phyloP scores from a whole-genome alignment of 2,329 filamentous ascomycete genomes.

The Beauveria brongniartii region DNA sequence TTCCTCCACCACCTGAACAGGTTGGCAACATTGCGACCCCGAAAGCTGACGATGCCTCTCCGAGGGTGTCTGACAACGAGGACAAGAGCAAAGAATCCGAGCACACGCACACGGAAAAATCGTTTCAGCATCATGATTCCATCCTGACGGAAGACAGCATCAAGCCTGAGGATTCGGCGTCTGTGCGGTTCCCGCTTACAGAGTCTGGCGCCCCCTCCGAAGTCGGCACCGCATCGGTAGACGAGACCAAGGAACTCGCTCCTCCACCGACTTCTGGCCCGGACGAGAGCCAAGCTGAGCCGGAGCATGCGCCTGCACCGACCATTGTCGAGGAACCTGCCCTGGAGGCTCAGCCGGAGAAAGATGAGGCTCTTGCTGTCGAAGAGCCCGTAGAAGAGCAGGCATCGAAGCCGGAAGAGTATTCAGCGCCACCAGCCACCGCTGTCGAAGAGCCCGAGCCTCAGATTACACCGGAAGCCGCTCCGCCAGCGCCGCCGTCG shows the following conservation, averaged over 20 bases:
- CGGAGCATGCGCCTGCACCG: slow-evolving; percentile 6
- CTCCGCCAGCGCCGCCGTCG: background rate
- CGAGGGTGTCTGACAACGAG: slow-evolving; percentile 19
- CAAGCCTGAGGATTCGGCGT: slow-evolving; percentile 31
- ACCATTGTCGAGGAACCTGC: background rate
- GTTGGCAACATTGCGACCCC: slow-evolving; percentile 32
- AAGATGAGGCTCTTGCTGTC: background rate
- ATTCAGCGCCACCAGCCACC: background rate
- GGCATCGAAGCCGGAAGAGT: background rate
- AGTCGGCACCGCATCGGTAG: slow-evolving; percentile 17
- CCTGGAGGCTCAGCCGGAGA: background rate
- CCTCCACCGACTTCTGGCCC: background rate
- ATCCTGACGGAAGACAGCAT: slow-evolving; percentile 30
- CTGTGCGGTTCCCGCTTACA: slow-evolving; percentile 21
- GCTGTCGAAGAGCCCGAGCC: background rate
- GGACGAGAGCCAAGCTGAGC: slow-evolving; percentile 10
- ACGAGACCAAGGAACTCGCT: slow-evolving; percentile 15
- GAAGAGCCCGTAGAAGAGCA: background rate
- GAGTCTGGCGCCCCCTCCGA: slow-evolving; percentile 24
- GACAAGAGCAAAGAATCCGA: slow-evolving; percentile 21
- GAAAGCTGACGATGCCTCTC: slow-evolving; percentile 19
- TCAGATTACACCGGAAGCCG: background rate
- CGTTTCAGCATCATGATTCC: slow-evolving; percentile 23
- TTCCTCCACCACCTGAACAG: slow-evolving; percentile 31
- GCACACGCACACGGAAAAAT: slow-evolving; percentile 16